Evolutionary conservation across 306 rosid genomes (phyloP).

Genomic region (Cucurbita moschata): DNA sequence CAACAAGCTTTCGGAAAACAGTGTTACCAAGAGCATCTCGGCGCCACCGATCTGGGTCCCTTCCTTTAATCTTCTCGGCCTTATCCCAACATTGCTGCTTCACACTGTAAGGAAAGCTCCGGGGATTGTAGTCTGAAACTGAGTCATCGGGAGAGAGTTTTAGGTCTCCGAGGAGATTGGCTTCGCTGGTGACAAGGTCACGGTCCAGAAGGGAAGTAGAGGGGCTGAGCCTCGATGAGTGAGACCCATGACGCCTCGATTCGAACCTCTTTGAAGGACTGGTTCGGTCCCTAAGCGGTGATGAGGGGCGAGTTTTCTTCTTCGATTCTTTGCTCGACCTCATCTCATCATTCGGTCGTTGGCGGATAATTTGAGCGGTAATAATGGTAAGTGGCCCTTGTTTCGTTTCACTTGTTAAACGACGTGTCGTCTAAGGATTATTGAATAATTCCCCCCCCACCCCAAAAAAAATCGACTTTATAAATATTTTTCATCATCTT

Average conservation of each 20-base stretch:
- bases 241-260: conserved; percentile 6
- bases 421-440: neutral
- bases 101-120: conserved; percentile 59
- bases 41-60: conserved; percentile 93
- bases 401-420: neutral
- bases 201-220: conserved; percentile 24
- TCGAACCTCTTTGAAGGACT: conserved; percentile 16
- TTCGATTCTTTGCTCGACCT: conserved; percentile 23
- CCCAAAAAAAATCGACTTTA: neutral
- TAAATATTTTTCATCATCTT: too few relatives aligned
- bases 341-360: conserved; percentile 37
- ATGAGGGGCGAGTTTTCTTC: conserved; percentile 31
- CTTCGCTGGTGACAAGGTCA: conserved; percentile 13
- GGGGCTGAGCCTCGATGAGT: conserved; percentile 13
- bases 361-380: neutral
- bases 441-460: too few relatives aligned
- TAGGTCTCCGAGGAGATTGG: conserved; percentile 22
- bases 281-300: conserved; percentile 47
- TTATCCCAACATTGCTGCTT: conserved; percentile 87
- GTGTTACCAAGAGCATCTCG: conserved; percentile 68
- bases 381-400: neutral
- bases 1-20: conserved; percentile 75
- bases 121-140: conserved; percentile 31
- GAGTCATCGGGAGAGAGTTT: conserved; percentile 12
- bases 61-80: conserved; percentile 69